Evolutionary conservation across 2,329 filamentous ascomycete species (phyloP), one percentile per base, ranked within the genome.

Genomic region (Arthrinium puccinioides): DNA sequence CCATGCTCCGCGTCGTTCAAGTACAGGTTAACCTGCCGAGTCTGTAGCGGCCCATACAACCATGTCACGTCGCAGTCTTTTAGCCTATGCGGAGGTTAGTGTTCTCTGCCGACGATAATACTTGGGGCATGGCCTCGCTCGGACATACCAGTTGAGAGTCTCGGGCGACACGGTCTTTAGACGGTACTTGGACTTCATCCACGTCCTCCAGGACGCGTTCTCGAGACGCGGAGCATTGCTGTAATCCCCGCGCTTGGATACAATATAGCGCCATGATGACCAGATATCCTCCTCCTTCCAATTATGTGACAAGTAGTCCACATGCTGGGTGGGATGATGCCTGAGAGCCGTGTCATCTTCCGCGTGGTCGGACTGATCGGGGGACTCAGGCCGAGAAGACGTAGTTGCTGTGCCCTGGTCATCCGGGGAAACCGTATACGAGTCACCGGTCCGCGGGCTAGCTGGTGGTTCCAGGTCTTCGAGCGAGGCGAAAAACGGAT

Each of bases 51-150:
- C 0, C 92, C 92, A 54, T 97, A 98, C 1, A 98, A 70, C 92
- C 90, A 98, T 31, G 90, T 96, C 21, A 96, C 88, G 60, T 98
- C 90, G 58, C 85, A 92, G 52, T 97, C 92, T 59, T 97, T 98
- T 42, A 96, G 71, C 89, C 88, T 95, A 52, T 32, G 14, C 41
- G 23, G 32, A 27, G 29, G 52, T 67, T 51, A 64, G 54, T 11
- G 33, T 24, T 36, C 26, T 19, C n/a, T n/a, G n/a, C n/a, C n/a
- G n/a, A n/a, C n/a, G n/a, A n/a, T n/a, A n/a, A n/a, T n/a, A n/a
- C n/a, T n/a, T n/a, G n/a, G n/a, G n/a, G n/a, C n/a, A n/a, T n/a
- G n/a, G n/a, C n/a, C n/a, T n/a, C n/a, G n/a, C n/a, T n/a, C n/a
- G 6, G 13, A 18, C 79, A 53, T 63, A 94, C 90, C 92, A 98